Conservation (phyloP, 495 filamentous ascomycete genomes). For the Talaromyces ruber region DNA sequence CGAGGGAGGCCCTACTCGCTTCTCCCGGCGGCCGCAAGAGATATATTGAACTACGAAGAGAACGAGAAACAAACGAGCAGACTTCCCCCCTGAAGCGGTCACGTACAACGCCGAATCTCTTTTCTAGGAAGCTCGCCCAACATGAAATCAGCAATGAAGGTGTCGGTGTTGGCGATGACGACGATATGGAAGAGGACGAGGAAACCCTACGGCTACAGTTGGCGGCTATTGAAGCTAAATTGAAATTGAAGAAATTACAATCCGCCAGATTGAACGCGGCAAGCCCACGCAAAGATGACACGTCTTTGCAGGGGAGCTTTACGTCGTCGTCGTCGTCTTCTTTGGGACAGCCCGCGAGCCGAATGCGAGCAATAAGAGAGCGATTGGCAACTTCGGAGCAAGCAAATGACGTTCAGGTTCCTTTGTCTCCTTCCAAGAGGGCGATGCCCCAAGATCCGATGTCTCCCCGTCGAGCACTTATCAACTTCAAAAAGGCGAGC, state of each 20-base stretch:
- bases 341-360: not conserved
- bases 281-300: slow-evolving; percentile 14
- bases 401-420: slow-evolving; percentile 50
- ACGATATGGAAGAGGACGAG: slow-evolving; percentile 65
- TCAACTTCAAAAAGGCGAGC: slow-evolving; percentile 85
- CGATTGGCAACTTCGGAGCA: not conserved
- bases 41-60: slow-evolving; percentile 43
- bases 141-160: slow-evolving; percentile 24
- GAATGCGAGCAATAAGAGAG: slow-evolving; percentile 1
- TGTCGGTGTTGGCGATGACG: slow-evolving; percentile 22
- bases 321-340: slow-evolving; percentile 15
- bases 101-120: slow-evolving; percentile 29
- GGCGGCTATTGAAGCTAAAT: slow-evolving; percentile 72
- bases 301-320: slow-evolving; percentile 10
- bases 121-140: slow-evolving; percentile 12
- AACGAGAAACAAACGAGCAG: slow-evolving; percentile 43
- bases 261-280: slow-evolving; percentile 28
- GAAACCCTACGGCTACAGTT: slow-evolving; percentile 78
- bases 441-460: slow-evolving; percentile 41
- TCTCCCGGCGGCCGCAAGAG: slow-evolving; percentile 67
- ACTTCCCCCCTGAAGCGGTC: slow-evolving; percentile 55
- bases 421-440: slow-evolving; percentile 65
- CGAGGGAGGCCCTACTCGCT: slow-evolving; percentile 72
- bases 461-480: slow-evolving; percentile 68
- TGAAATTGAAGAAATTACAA: slow-evolving; percentile 84